Evolutionary conservation across 2,329 filamentous ascomycete species (phyloP), one percentile per base, ranked within the genome.

Genomic region (Fragosphaeria purpurea): DNA sequence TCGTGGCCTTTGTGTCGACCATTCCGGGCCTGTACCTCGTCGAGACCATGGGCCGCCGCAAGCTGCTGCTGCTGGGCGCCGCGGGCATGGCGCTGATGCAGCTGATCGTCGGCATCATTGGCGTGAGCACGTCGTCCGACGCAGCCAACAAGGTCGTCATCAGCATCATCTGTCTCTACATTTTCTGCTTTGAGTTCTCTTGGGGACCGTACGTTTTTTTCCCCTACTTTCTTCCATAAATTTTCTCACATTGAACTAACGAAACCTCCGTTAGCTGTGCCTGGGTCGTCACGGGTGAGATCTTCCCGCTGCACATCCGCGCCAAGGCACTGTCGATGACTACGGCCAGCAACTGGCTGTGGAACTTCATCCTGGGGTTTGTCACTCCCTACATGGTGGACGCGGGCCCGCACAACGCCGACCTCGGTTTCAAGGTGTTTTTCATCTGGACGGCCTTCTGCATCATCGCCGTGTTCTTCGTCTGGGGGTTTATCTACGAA

Each of bases 71-170:
- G 4, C 53, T 59, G 42, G 58, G 59, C 5, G 56, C 54, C 5
- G 44, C 60, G 30, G 57, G 58, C 35, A 94, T 95, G 88, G 71
- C 90, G 39, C 64, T 90, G 61, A 89, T 85, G 72, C 84, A 94
- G 68, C 90, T 91, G 75, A 73, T 95, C 63, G 85, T 91, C 50
- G 88, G 80, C 61, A 88, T 91, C 60, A 67, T 86, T 41, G 83
- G 83, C 67, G 77, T 81, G 48, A 79, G 76, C 4, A 53, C 39
- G n/a, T 32, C 47, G 9, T 7, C 45, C 31, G 33, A 39, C 41
- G 39, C 44, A 5, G 47, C 40, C 6, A 51, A 47, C 30, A 50
- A 47, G 53, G 51, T 46, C 4, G 45, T 35, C 2, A 46, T 46
- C 33, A 47, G 42, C 22, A 47, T 55, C 7, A 43, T 51, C 22